Conservation (phyloP, 495 filamentous ascomycete genomes). For the Polyplosphaeria fusca region DNA sequence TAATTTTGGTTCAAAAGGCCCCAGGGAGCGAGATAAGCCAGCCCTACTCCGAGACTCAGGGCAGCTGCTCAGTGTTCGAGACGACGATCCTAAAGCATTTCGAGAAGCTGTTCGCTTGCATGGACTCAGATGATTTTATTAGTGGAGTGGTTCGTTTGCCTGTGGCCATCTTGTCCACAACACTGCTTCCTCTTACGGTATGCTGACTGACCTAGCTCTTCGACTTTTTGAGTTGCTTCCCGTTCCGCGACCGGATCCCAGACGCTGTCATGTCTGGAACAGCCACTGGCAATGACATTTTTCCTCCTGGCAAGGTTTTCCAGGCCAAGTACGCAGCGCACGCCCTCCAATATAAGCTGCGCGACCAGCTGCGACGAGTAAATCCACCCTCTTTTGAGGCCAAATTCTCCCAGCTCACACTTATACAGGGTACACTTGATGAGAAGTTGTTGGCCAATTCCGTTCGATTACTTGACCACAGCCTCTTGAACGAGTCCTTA, state of each 20-base stretch:
- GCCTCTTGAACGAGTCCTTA: conserved; percentile 20
- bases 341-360: conserved; percentile 23
- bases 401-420: neutral
- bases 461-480: conserved; percentile 15
- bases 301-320: conserved; percentile 30
- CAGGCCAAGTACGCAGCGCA: conserved; percentile 27
- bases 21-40: conserved; percentile 28
- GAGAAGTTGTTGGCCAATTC: conserved; percentile 25
- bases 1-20: conserved; percentile 48
- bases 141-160: conserved; percentile 19
- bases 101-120: conserved; percentile 75
- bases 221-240: conserved; percentile 32
- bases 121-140: conserved; percentile 60
- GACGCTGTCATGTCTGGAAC: conserved; percentile 50
- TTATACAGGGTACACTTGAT: conserved; percentile 17
- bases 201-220: conserved; percentile 31
- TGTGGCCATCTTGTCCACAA: neutral
- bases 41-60: neutral
- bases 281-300: conserved; percentile 13
- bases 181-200: conserved; percentile 4
- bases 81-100: conserved; percentile 69
- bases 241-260: conserved; percentile 47
- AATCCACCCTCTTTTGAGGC: neutral
- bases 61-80: conserved; percentile 31
- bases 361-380: conserved; percentile 27